Percentiles rank a stretch among this genome's conserved stretches.
Evolutionary conservation across 305 asterid species (phyloP).

Genomic region (Solanum hybrid): DNA sequence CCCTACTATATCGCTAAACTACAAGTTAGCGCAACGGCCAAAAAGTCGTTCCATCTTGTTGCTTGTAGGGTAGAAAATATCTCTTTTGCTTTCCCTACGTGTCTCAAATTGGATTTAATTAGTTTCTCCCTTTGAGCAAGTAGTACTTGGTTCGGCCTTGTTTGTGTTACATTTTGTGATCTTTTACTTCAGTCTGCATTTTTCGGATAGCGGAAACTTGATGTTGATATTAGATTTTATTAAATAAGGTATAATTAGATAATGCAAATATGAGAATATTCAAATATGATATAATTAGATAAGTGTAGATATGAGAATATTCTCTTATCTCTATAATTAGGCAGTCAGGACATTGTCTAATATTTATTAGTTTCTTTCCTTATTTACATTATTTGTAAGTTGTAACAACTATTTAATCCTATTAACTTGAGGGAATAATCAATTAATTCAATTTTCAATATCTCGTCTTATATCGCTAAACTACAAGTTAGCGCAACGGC

Average conservation of each 20-base stretch:
- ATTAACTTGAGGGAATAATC: background rate
- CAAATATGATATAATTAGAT: no score
- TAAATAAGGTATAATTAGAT: background rate
- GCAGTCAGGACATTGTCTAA: background rate
- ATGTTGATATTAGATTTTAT: no score
- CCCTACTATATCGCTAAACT: background rate
- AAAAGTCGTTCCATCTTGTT: background rate
- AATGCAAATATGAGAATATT: background rate
- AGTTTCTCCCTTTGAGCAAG: background rate
- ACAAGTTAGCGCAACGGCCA: no score
- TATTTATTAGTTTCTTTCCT: background rate
- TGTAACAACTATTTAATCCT: background rate
- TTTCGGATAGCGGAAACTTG: background rate
- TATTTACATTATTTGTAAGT: no score
- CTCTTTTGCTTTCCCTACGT: background rate
- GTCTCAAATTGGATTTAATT: background rate
- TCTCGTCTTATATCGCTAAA: background rate
- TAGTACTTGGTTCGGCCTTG: background rate
- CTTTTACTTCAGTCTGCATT: background rate
- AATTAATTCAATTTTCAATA: background rate
- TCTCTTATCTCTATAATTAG: background rate
- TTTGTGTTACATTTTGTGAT: background rate
- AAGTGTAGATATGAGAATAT: background rate
- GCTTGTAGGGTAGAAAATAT: background rate
- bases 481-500: no score